Conservation (phyloP, 768 basidiomycete genomes). For the Lepiota venenata region DNA sequence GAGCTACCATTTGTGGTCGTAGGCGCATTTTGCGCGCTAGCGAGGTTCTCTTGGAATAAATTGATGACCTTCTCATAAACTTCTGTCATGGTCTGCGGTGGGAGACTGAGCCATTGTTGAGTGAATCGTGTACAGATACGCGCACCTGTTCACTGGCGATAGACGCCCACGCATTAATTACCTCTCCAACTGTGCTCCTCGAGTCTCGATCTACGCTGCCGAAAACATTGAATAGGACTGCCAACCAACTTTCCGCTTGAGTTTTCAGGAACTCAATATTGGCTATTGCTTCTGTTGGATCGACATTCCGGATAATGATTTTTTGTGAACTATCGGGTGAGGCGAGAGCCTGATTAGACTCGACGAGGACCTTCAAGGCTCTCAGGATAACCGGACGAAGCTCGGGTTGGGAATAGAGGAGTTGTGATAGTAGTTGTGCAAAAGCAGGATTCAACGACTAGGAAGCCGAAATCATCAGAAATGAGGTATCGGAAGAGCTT, state of each 20-base stretch:
- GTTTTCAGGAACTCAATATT: conserved; percentile 72
- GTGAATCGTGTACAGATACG: background rate
- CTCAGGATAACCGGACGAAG: conserved; percentile 81
- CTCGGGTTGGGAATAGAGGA: conserved; percentile 87
- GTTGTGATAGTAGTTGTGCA: conserved; percentile 86
- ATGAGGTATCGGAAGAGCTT: background rate
- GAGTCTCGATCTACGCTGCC: conserved; percentile 74
- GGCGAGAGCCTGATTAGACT: conserved; percentile 56
- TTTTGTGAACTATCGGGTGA: conserved; percentile 25
- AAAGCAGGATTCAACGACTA: conserved; percentile 77
- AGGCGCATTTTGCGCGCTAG: conserved; percentile 30
- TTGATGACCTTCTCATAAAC: conserved; percentile 78
- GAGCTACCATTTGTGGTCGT: conserved; percentile 29
- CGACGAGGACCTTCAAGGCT: conserved; percentile 77
- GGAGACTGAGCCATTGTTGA: background rate
- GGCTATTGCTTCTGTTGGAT: conserved; percentile 53
- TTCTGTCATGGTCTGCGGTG: conserved; percentile 1
- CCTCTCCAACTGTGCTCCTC: conserved; percentile 79
- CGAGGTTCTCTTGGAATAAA: conserved; percentile 65
- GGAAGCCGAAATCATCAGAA: conserved; percentile 5
- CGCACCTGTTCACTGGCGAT: conserved; percentile 72
- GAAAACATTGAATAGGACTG: conserved; percentile 97
- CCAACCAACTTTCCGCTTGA: conserved; percentile 90
- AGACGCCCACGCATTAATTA: conserved; percentile 81
- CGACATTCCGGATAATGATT: conserved; percentile 38